phyloP scores from a whole-genome alignment of 768 basidiomycete species.

The Mycena vulgaris region DNA sequence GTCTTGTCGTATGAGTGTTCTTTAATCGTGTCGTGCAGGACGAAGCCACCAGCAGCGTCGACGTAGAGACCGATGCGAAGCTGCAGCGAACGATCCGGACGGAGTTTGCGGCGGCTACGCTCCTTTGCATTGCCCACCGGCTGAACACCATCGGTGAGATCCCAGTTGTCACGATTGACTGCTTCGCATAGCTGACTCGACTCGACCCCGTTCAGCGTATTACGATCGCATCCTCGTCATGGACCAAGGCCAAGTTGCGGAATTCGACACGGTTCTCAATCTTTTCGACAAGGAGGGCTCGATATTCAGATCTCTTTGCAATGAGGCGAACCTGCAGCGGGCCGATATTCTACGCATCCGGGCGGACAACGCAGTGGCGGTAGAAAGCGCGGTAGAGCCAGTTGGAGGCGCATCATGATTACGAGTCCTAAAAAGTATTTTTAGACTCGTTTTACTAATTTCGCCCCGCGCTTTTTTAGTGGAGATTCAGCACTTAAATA shows the following conservation, averaged over 20 bases:
- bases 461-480: too few species aligned
- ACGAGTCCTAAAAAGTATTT: too few species aligned
- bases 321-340: slow-evolving; percentile 72
- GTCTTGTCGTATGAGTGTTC: neutral
- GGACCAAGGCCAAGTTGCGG: slow-evolving; percentile 77
- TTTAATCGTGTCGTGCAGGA: slow-evolving; percentile 54
- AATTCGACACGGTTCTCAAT: slow-evolving; percentile 81
- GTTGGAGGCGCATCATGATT: too few species aligned
- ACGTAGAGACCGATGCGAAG: slow-evolving; percentile 74
- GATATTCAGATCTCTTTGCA: slow-evolving; percentile 80
- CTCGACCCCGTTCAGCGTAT: slow-evolving; percentile 56
- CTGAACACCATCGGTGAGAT: slow-evolving; percentile 69
- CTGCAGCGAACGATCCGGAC: slow-evolving; percentile 75
- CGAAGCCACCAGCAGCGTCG: slow-evolving; percentile 75
- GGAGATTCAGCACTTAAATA: too few species aligned
- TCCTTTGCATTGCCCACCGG: slow-evolving; percentile 72
- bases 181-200: slow-evolving; percentile 21
- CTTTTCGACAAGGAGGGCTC: slow-evolving; percentile 74
- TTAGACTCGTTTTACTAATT: too few species aligned
- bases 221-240: slow-evolving; percentile 83
- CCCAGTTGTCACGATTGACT: neutral
- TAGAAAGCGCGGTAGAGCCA: too few species aligned
- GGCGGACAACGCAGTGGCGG: too few species aligned
- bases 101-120: slow-evolving; percentile 69
- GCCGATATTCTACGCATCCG: slow-evolving; percentile 71